A percentile compares a stretch with the other conserved stretches of the same genome.
Conservation (phyloP, 306 rosid genomes). For the Citrullus mucosospermus region DNA sequence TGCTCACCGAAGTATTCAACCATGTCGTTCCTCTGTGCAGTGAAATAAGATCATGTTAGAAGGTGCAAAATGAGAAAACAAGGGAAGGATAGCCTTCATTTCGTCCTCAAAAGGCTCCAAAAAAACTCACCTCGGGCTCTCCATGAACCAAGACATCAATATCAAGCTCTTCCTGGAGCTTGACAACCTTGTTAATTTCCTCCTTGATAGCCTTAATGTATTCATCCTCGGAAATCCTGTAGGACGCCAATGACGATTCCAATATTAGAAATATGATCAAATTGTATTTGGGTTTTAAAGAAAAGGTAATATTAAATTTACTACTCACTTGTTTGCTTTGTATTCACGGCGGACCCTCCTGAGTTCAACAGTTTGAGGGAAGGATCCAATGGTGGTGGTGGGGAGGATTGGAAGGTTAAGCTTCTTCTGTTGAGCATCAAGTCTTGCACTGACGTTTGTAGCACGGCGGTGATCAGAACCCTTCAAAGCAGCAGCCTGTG, state of each 20-base stretch:
- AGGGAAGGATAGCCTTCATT: background rate
- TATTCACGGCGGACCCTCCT: conserved; percentile 69
- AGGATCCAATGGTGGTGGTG: conserved; percentile 78
- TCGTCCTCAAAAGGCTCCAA: background rate
- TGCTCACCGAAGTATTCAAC: conserved; percentile 91
- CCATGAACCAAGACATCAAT: conserved; percentile 88
- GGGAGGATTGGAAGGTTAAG: conserved; percentile 70
- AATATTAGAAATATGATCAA: background rate
- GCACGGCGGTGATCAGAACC: conserved; percentile 59
- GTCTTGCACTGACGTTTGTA: conserved; percentile 49
- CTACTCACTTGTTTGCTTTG: conserved; percentile 60
- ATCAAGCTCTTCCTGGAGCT: conserved; percentile 79
- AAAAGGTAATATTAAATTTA: background rate
- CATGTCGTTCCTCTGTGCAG: conserved; percentile 82
- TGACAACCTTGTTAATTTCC: conserved; percentile 64
- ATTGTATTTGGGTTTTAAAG: background rate
- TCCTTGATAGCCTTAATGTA: conserved; percentile 50
- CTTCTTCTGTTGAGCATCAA: conserved; percentile 67
- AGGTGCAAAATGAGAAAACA: background rate
- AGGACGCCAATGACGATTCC: background rate
- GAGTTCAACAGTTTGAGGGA: conserved; percentile 67
- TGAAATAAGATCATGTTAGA: background rate
- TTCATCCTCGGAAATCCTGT: conserved; percentile 54
- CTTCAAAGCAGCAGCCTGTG: conserved; percentile 64
- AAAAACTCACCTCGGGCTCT: conserved; percentile 65